Evolutionary conservation across 2,329 filamentous ascomycete genomes (phyloP).

Genomic region (Curvularia sp.): DNA sequence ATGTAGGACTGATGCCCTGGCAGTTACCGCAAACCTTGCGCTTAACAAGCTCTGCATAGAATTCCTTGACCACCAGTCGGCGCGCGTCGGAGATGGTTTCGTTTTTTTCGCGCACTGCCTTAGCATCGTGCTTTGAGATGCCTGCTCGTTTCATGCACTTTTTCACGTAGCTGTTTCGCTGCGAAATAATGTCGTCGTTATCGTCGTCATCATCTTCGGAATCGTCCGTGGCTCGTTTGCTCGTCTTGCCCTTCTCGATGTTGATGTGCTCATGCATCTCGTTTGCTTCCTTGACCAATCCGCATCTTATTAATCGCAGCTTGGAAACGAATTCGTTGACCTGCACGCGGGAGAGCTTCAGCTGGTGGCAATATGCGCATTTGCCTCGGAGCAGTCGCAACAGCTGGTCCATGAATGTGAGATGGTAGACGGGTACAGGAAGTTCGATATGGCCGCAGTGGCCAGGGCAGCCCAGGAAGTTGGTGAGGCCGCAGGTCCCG

Average conservation of each 20-base stretch:
- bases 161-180: conserved; percentile 73
- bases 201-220: conserved; percentile 71
- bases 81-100: conserved; percentile 82
- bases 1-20: conserved; percentile 65
- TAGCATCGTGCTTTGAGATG: conserved; percentile 52
- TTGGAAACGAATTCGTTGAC: conserved; percentile 84
- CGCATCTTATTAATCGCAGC: conserved; percentile 83
- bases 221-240: conserved; percentile 55
- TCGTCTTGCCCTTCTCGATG: conserved; percentile 48
- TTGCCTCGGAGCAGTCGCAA: conserved; percentile 83
- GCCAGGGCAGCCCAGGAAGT: conserved; percentile 78
- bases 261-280: conserved; percentile 57
- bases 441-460: conserved; percentile 96
- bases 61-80: conserved; percentile 77
- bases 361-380: conserved; percentile 88
- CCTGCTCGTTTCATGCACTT: conserved; percentile 70
- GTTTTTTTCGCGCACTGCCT: conserved; percentile 70
- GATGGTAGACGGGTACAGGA: conserved; percentile 91
- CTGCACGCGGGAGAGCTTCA: conserved; percentile 78
- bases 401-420: conserved; percentile 94
- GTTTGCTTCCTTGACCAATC: conserved; percentile 73
- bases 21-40: conserved; percentile 74
- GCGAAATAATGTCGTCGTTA: conserved; percentile 62
- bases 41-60: conserved; percentile 75
- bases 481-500: conserved; percentile 87